phyloP scores from a whole-genome alignment of 352 stramenopile species.

The Globisporangium abappressorium region DNA sequence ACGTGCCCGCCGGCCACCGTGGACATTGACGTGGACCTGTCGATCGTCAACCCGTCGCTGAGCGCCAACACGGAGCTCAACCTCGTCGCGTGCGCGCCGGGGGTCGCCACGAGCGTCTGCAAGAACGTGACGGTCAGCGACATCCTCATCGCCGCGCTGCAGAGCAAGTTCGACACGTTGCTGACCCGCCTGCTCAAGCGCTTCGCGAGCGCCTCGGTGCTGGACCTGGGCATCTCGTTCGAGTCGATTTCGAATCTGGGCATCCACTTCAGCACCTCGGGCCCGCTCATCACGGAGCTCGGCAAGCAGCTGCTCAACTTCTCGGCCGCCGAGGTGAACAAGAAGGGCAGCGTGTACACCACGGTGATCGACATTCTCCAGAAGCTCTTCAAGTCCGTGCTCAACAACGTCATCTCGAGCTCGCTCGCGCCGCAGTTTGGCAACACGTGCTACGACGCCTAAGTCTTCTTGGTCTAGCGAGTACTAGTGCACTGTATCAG shows the following conservation, averaged over 20 bases:
- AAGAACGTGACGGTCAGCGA: constrained; percentile 15
- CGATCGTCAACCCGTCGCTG: constrained; percentile 8
- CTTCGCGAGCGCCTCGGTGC: constrained; percentile 6
- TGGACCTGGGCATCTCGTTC: constrained; percentile 10
- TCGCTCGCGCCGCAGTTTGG: constrained; percentile 11
- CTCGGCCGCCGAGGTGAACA: constrained; percentile 6
- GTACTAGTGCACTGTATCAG: not conserved
- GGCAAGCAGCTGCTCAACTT: constrained; percentile 13
- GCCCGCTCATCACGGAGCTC: constrained; percentile 11
- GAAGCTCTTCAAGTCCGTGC: constrained; percentile 13
- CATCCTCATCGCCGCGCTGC: constrained; percentile 10
- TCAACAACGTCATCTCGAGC: constrained; percentile 6
- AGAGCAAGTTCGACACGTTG: constrained; percentile 9
- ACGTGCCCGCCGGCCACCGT: constrained; percentile 1
- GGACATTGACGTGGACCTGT: constrained; percentile 9
- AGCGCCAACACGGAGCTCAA: constrained; percentile 3
- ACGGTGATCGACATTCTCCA: constrained; percentile 5
- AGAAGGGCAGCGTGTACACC: constrained; percentile 11
- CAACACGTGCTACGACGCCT: constrained; percentile 15
- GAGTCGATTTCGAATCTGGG: constrained; percentile 9
- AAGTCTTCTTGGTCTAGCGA: not conserved
- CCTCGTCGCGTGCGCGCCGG: constrained; percentile 1
- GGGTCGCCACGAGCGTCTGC: not conserved
- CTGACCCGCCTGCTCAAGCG: constrained; percentile 6
- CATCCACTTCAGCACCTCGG: constrained; percentile 12